phyloP scores from a whole-genome alignment of 768 basidiomycete species.

The Pisolithus tinctorius region DNA sequence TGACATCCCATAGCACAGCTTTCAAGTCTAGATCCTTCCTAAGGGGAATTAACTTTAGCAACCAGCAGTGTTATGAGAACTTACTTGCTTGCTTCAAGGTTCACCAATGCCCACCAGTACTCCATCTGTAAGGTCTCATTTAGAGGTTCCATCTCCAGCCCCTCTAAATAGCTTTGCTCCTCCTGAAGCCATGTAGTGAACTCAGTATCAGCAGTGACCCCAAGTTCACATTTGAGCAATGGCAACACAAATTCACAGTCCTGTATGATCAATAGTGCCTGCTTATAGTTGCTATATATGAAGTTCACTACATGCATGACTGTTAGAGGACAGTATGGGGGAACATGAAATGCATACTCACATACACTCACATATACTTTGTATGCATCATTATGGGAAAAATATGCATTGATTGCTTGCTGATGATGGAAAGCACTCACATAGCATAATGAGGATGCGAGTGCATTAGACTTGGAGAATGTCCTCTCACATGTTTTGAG shows the following conservation, averaged over 20 bases:
- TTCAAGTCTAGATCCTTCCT: too few relatives aligned
- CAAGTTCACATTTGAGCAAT: slow-evolving; percentile 1
- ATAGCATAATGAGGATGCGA: slow-evolving; percentile 7
- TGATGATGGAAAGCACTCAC: slow-evolving; percentile 13
- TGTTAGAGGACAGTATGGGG: background rate
- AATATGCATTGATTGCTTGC: slow-evolving; percentile 8
- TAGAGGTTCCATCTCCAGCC: background rate
- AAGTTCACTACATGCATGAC: slow-evolving; percentile 1
- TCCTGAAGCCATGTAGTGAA: slow-evolving; percentile 6
- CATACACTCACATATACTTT: background rate
- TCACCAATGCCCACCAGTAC: slow-evolving; percentile 8
- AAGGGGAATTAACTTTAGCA: too few relatives aligned
- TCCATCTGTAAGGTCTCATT: slow-evolving; percentile 9
- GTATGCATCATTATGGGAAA: background rate
- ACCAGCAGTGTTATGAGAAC: background rate
- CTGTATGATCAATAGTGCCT: slow-evolving; percentile 16
- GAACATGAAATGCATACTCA: background rate
- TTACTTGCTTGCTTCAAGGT: slow-evolving; percentile 2
- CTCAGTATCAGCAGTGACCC: background rate
- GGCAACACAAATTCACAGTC: background rate
- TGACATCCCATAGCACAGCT: too few relatives aligned
- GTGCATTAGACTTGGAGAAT: slow-evolving; percentile 12
- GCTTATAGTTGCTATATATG: slow-evolving; percentile 19
- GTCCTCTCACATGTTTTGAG: slow-evolving; percentile 12
- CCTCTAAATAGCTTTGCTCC: slow-evolving; percentile 5